A percentile compares a stretch with the other conserved stretches of the same genome.
phyloP scores from a whole-genome alignment of 2,329 filamentous ascomycete species.

The Arthrocladium fulminans region DNA sequence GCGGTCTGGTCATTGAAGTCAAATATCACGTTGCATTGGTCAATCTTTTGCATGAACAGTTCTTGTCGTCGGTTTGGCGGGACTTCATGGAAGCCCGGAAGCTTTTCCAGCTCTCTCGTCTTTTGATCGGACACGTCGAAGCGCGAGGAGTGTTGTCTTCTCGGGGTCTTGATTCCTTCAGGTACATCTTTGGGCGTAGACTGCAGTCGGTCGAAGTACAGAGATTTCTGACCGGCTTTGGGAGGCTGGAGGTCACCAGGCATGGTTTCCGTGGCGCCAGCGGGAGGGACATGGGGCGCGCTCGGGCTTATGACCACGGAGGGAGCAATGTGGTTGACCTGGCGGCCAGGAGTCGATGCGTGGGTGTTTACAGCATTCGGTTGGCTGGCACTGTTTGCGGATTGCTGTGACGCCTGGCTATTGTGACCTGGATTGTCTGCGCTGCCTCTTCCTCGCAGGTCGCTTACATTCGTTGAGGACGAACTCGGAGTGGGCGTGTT shows the following conservation, averaged over 20 bases:
- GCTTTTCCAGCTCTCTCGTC: constrained; percentile 84
- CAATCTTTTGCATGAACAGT: constrained; percentile 99
- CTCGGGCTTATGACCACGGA: constrained; percentile 94
- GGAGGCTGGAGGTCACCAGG: constrained; percentile 92
- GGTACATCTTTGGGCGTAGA: constrained; percentile 94
- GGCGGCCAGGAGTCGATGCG: constrained; percentile 53
- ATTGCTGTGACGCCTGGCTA: constrained; percentile 21
- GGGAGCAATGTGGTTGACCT: constrained; percentile 58
- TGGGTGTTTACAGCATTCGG: constrained; percentile 28
- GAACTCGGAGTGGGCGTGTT: constrained; percentile 71
- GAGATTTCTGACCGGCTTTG: constrained; percentile 80
- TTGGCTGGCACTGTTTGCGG: constrained; percentile 29
- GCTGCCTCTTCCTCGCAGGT: constrained; percentile 71
- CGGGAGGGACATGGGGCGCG: constrained; percentile 87
- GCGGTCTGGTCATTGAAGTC: constrained; percentile 97
- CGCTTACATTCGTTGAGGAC: constrained; percentile 77
- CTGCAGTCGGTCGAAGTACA: constrained; percentile 80
- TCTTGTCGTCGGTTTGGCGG: constrained; percentile 90
- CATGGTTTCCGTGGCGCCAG: constrained; percentile 94
- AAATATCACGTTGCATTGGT: constrained; percentile 99
- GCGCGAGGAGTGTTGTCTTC: constrained; percentile 91
- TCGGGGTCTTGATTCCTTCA: constrained; percentile 88
- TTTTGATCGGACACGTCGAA: constrained; percentile 94
- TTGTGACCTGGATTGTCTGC: constrained; percentile 34
- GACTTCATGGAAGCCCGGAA: constrained; percentile 96